phyloP scores from a whole-genome alignment of 2,329 filamentous ascomycete species.

The Exophiala calicioides region DNA sequence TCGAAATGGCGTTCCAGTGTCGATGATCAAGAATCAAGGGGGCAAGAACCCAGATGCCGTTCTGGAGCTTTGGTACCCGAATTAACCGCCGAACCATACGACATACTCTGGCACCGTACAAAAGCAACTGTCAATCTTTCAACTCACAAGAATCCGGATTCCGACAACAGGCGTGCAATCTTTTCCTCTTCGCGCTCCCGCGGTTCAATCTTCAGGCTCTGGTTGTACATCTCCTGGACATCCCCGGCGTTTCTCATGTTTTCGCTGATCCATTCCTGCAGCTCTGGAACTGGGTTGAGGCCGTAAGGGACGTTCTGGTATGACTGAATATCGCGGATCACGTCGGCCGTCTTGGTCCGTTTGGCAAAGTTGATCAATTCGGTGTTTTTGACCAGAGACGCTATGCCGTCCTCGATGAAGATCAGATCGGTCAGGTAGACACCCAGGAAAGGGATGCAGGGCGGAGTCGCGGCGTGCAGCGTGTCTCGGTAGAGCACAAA shows the following conservation, averaged over 20 bases:
- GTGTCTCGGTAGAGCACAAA: constrained; percentile 96
- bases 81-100: no score
- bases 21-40: not conserved
- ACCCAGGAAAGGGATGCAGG: constrained; percentile 97
- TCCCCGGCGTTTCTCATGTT: constrained; percentile 96
- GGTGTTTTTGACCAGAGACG: constrained; percentile 92
- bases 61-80: no score
- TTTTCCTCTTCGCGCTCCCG: constrained; percentile 98
- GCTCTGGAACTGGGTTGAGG: constrained; percentile 81
- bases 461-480: constrained; percentile 87
- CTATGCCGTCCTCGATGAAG: constrained; percentile 98
- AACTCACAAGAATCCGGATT: constrained; percentile 50
- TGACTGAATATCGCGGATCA: constrained; percentile 97
- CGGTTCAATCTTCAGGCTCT: constrained; percentile 89
- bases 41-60: no score
- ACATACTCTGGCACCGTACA: constrained; percentile 15
- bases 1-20: no score
- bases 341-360: constrained; percentile 94
- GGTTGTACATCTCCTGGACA: constrained; percentile 99
- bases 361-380: constrained; percentile 99
- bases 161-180: constrained; percentile 74
- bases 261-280: constrained; percentile 94
- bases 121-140: not conserved
- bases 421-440: constrained; percentile 97
- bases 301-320: constrained; percentile 98